Percentiles rank a stretch among this genome's conserved stretches.
phyloP scores from a whole-genome alignment of 2,329 filamentous ascomycete species.

The Calonectria pteridis region DNA sequence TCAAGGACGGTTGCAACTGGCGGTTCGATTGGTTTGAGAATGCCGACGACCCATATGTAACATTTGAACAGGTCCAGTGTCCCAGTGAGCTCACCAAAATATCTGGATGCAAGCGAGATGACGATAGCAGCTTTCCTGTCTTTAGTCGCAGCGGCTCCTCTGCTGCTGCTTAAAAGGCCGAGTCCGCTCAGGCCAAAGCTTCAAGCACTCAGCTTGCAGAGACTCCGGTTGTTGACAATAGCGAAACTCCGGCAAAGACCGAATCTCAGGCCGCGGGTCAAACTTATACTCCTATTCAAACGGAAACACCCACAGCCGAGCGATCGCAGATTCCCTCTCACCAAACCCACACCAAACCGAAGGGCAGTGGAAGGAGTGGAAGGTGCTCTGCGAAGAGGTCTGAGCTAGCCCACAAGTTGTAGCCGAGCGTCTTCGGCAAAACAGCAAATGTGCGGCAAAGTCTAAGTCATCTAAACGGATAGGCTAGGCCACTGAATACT shows the following conservation, averaged over 20 bases:
- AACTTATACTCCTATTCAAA: neutral
- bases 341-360: slow-evolving; percentile 3
- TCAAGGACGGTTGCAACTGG: slow-evolving; percentile 72
- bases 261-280: neutral
- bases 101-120: slow-evolving; percentile 51
- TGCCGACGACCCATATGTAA: slow-evolving; percentile 68
- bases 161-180: neutral
- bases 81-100: slow-evolving; percentile 60
- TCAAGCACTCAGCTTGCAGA: neutral
- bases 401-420: neutral
- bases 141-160: slow-evolving; percentile 32
- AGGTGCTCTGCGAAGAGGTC: slow-evolving; percentile 27
- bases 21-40: slow-evolving; percentile 74
- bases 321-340: slow-evolving; percentile 6
- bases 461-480: neutral
- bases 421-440: neutral
- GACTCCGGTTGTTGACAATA: neutral
- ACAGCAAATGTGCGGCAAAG: neutral
- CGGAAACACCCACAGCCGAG: slow-evolving; percentile 22
- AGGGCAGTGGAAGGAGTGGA: slow-evolving; percentile 28
- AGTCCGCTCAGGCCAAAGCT: neutral
- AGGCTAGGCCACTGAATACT: slow-evolving; percentile 29
- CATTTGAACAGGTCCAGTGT: slow-evolving; percentile 68
- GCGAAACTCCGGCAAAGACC: neutral
- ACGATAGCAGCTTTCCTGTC: slow-evolving; percentile 47